Evolutionary conservation across 139 green algal genomes (phyloP), one percentile per base, ranked within the genome.

Genomic region (Chlorella ohadii): DNA sequence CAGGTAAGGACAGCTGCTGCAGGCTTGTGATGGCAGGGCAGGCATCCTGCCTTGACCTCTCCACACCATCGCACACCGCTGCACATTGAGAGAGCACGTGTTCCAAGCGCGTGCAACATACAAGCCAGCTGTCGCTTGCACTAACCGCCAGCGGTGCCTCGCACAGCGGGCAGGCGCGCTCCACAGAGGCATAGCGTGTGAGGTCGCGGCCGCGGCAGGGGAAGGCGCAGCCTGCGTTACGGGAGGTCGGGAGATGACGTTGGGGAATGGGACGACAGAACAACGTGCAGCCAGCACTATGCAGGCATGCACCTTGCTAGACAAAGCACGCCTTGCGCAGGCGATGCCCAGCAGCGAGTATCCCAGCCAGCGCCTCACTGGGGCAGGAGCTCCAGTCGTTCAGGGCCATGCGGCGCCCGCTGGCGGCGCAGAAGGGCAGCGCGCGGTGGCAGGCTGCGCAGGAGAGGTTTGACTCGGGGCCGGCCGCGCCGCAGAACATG

Each of bases 351-450:
- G 3, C 0, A 41, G 22, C 19, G 44, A 51, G 44, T 51, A 6
- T 51, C 44, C 44, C 44, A 51, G 44, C 44, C 6, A 51, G 44
- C 44, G 6, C 44, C 75, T 59, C 57, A 81, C 75, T 27, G 4
- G 92, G 92, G 87, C 94, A 97, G 85, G 93, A 83, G 6, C 87
- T 84, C 94, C 94, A 97, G 75, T 96, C 91, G 23, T 71, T 77
- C 31, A 92, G 78, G 20, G 85, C 44, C 90, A 96, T 93, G 70
- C 92, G 93, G 80, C 91, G 93, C 61, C 93, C 91, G 34, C 88
- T 93, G 33, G 93, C 92, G 27, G 94, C 85, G 87, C 94, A 94
- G 75, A 93, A 95, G 51, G 91, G 89, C 65, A 95, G 90, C 47
- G 90, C 84, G 79, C 89, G 89, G 72, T 90, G 86, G 87, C 93